Evolutionary conservation across 495 filamentous ascomycete species (phyloP), one percentile per base, ranked within the genome.

Genomic region (Tuber borchii): DNA sequence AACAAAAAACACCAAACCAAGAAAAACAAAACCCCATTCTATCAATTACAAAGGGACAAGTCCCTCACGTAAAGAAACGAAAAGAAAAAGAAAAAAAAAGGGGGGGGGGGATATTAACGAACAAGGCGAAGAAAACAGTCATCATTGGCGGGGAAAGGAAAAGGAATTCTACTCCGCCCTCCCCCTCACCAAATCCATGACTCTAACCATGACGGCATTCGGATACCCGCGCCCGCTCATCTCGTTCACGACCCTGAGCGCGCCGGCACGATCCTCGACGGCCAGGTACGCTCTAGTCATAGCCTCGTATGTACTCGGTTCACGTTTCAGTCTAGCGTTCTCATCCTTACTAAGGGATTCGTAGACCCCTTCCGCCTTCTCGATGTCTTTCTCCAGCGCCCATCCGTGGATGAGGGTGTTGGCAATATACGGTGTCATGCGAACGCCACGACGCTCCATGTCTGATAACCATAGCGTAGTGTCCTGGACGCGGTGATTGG

Each of bases 381-480:
- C 84, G 40, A 99, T 92, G 74, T 94, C 88, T 84, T 91, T 91
- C 83, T 92, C 92, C 43, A 89, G 86, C 48, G 96, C 93, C 95
- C 95, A 99, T 76, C 95, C 95, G 80, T 98, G 93, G 83, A 99
- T 99, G n/a, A 99, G 89, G 1, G 93, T 97, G 87, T 99, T 99
- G 80, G 96, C 95, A 79, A 99, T 98, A 85, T 99, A 99, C 2
- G 95, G 91, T 7, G 96, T 98, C 88, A 97, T 90, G 73, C 93
- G 91, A 17, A 98, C 90, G 69, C 89, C 85, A 72, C 88, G 88
- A 31, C 84, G 78, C 34, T 85, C 84, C 95, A 99, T 98, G 73
- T 91, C 86, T 34, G 86, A 84, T 34, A 97, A 89, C 68, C 97
- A 82, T 3, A 87, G 83, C 77, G 93, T 90, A 2, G 93, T 95